phyloP scores from a whole-genome alignment of 306 rosid genomes.

The Begonia fuchsioides region DNA sequence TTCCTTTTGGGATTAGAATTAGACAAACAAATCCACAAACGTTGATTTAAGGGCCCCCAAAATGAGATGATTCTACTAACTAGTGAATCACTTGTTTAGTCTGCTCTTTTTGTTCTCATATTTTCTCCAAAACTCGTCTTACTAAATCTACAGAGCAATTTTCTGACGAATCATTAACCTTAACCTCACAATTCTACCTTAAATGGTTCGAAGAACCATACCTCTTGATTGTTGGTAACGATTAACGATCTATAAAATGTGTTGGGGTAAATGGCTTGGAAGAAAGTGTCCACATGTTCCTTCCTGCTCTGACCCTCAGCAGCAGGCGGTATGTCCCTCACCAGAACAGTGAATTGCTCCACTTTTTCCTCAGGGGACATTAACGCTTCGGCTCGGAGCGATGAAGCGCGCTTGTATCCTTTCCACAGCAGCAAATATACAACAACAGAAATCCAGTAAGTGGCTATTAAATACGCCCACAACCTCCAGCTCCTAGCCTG shows the following conservation, averaged over 20 bases:
- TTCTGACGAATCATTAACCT: too few species aligned
- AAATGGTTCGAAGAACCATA: conserved; percentile 8
- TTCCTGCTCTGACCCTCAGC: conserved; percentile 46
- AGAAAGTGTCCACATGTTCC: conserved; percentile 66
- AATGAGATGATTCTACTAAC: too few species aligned
- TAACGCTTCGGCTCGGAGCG: conserved; percentile 49
- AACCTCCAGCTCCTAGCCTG: conserved; percentile 46
- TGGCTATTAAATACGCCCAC: conserved; percentile 64
- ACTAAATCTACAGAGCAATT: too few species aligned
- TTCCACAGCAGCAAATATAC: conserved; percentile 61
- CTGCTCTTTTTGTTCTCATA: too few species aligned
- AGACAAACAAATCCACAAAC: too few species aligned
- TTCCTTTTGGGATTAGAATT: too few species aligned
- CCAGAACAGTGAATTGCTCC: conserved; percentile 67
- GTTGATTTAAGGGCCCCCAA: too few species aligned
- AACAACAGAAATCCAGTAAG: conserved; percentile 75
- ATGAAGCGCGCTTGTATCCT: conserved; percentile 54
- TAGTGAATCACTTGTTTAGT: too few species aligned
- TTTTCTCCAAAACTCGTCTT: too few species aligned
- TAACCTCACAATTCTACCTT: too few species aligned
- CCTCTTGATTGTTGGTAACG: conserved; percentile 66
- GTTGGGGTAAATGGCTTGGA: conserved; percentile 47
- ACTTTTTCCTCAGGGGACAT: conserved; percentile 47
- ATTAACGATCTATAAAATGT: conserved; percentile 75
- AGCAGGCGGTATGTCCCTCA: conserved; percentile 77